Base-by-base conservation (phyloP, 306 rosid genomes). In the Ceratonia siliqua region DNA sequence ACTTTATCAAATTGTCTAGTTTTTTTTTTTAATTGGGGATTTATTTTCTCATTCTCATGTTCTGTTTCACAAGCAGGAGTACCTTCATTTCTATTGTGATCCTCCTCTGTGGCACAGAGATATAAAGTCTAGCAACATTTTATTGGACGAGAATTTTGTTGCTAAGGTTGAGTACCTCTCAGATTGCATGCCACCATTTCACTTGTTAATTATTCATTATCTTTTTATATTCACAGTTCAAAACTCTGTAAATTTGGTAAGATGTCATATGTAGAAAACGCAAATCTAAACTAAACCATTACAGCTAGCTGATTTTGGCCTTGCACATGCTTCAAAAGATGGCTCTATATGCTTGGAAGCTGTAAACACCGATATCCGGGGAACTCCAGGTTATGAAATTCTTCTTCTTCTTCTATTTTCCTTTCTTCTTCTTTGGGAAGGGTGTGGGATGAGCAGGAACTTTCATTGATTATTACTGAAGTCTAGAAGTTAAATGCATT, bases 301-400 rank as follows among this genome's bases (percentile, higher is more conserved):
- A 50, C 87, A 95, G 98, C 79, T 95, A 77, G 99, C 99, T 35
- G 97, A 95, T 86, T 95, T 95, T 81, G 99, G 99, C 74, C 99
- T 95, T 79, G 93, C 91, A 18, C 99, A 90, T 62, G 99, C 99
- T 69, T 92, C 98, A 35, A 87, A 83, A 80, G 85, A 89, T 72
- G 98, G 97, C 56, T 92, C 98, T 6, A 28, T 95, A 68, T 84
- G 82, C 85, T 90, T 95, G 68, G 99, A 95, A 76, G 92, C 99
- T 0, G 87, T 87, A 62, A 95, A 92, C 62, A 92, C 93, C 0
- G 92, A 90, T 55, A 87, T 95, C 70, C 86, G 89, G 52, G 99
- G 99, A 81, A 95, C 99, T 42, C 99, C 98, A 61, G 99, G 99
- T 90, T 59, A 35, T 53, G 20, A 72, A 48, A 30, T 52, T 59